Percentiles rank a stretch among this genome's conserved stretches.
Evolutionary conservation across 1,139 yeast genomes (phyloP).

Genomic region (Yamadazyma jaroonii): DNA sequence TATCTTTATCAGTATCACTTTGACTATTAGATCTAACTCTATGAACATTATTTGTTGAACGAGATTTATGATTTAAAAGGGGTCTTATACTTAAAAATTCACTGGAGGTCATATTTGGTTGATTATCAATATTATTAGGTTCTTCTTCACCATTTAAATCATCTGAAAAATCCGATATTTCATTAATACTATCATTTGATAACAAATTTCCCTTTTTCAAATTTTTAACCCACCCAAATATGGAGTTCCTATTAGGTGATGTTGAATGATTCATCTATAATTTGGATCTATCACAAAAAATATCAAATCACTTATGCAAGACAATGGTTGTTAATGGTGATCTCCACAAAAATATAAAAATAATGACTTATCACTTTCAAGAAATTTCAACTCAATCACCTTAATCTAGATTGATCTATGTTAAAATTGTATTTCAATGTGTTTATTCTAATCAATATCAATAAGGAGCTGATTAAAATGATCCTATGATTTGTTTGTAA

Average conservation of each 20-base stretch:
- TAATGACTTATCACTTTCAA: no score
- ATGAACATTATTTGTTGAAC: slow-evolving; percentile 48
- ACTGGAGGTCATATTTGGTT: not conserved
- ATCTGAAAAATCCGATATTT: slow-evolving; percentile 23
- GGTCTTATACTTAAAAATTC: slow-evolving; percentile 41
- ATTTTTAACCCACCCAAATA: slow-evolving; percentile 50
- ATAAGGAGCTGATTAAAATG: no score
- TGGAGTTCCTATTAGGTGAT: slow-evolving; percentile 40
- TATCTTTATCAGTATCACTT: slow-evolving; percentile 17
- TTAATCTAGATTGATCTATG: no score
- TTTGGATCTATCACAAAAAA: no score
- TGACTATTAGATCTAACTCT: slow-evolving; percentile 39
- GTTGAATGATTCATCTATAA: slow-evolving; percentile 37
- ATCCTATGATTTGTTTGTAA: not conserved
- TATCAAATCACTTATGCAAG: no score
- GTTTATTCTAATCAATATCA: no score
- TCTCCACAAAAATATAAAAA: no score
- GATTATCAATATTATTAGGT: not conserved
- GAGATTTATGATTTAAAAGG: slow-evolving; percentile 45
- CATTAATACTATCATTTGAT: slow-evolving; percentile 42
- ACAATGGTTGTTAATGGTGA: no score
- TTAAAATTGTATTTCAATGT: no score
- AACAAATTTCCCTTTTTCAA: slow-evolving; percentile 38
- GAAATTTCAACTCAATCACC: no score
- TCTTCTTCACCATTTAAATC: slow-evolving; percentile 5